A percentile compares a stretch with the other conserved stretches of the same genome.
Evolutionary conservation across 371 early-diverging fungal genomes (phyloP).

Genomic region (Mortierella polycephala): DNA sequence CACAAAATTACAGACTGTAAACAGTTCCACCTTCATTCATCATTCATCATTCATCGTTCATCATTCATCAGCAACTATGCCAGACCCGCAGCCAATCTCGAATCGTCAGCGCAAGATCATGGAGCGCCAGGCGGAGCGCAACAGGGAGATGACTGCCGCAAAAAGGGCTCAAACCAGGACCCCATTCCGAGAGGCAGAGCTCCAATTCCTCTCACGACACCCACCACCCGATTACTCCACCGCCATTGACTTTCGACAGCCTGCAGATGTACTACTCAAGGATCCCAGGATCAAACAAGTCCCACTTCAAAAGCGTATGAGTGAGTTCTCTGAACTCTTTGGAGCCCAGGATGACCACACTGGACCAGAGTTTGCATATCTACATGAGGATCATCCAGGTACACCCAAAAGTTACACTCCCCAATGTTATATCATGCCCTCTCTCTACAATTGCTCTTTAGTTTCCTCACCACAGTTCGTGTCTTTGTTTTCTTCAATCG

Average conservation of each 20-base stretch:
- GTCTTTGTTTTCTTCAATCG: slow-evolving; percentile 1
- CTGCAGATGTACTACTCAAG: slow-evolving; percentile 33
- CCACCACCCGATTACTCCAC: slow-evolving; percentile 65
- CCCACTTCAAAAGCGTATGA: slow-evolving; percentile 35
- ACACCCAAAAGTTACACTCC: not conserved
- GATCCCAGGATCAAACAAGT: slow-evolving; percentile 51
- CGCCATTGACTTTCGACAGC: slow-evolving; percentile 65
- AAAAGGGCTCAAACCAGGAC: slow-evolving; percentile 65
- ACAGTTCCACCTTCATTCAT: not conserved
- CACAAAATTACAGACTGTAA: not conserved
- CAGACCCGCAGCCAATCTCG: slow-evolving; percentile 34
- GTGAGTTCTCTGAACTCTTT: slow-evolving; percentile 41
- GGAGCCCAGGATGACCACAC: slow-evolving; percentile 20
- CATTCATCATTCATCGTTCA: not conserved
- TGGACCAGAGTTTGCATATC: slow-evolving; percentile 34
- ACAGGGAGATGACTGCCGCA: slow-evolving; percentile 37
- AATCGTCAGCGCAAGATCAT: slow-evolving; percentile 54
- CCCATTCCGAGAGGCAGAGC: slow-evolving; percentile 82
- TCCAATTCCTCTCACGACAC: slow-evolving; percentile 71
- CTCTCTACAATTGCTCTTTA: not conserved
- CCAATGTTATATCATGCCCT: slow-evolving; percentile 3
- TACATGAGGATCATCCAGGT: slow-evolving; percentile 57
- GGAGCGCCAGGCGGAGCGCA: slow-evolving; percentile 47
- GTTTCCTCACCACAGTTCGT: too few species aligned
- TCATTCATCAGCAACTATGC: slow-evolving; percentile 14